Base-by-base conservation (phyloP, 2,329 filamentous ascomycete genomes). In the Sporothrix mexicana region DNA sequence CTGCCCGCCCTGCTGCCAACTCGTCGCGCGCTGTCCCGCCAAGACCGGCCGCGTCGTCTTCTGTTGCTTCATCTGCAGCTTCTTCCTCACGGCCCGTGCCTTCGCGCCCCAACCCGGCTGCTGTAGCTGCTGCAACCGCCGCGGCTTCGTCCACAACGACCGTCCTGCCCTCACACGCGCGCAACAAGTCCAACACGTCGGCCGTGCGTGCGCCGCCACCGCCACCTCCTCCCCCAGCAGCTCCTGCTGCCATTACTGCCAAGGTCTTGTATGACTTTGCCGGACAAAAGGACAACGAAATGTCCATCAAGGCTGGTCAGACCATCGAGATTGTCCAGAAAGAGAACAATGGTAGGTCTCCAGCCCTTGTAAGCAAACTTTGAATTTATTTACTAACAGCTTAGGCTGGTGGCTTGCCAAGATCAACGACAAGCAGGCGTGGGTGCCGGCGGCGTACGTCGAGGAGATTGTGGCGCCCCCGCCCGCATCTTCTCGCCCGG, bases 321-420 rank as follows among this genome's bases (percentile, higher is more conserved):
- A 82, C 97, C 67, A 88, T 99, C 70, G 90, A 97, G 80, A 90
- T 99, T 79, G 88, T 97, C n/a, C 92, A 96, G 79, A 98, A 98
- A 82, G 95, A 98, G 82, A 91, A 88, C 81, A 98, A 98, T 80
- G 96, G 95, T 97, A 64, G 3, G 51, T 70, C n/a, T 3, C 12
- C 17, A 15, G 13, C 17, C 25, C 3, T n/a, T 30, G 30, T 30
- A 30, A 30, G 5, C 5, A 30, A 30, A 25, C n/a, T 55, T 3
- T 20, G 20, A 53, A 53, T 23, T 13, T 17, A 8, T 17, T 9
- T 45, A 45, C 67, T 57, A 45, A 69, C 67, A 17, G n/a, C 15
- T 49, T n/a, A 97, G 95, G 96, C 70, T 99, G 96, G 96, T 98
- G 95, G 95, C 86, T 98, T 64, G 96, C 92, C 75, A 95, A 94